Conservation (phyloP, 306 rosid genomes). For the Citrullus amarus region DNA sequence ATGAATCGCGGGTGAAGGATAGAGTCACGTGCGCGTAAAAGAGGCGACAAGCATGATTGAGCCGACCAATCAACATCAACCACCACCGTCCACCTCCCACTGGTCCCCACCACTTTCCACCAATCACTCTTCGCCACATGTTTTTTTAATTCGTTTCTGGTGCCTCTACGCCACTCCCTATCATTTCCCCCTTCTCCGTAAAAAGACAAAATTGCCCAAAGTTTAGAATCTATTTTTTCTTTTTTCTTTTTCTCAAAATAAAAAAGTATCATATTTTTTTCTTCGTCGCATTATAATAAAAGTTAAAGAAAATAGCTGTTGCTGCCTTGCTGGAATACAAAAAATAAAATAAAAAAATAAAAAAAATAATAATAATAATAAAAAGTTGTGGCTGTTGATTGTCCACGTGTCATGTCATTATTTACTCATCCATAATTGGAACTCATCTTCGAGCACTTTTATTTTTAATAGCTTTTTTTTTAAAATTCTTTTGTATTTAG, state of each 20-base stretch:
- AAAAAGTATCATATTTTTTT: neutral
- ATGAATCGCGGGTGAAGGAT: neutral
- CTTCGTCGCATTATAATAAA: neutral
- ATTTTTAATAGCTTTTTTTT: no score
- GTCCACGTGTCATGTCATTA: neutral
- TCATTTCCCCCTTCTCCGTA: neutral
- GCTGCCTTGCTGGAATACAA: neutral
- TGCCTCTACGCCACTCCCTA: neutral
- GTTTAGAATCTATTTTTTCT: neutral
- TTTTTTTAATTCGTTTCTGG: neutral
- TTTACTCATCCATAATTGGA: neutral
- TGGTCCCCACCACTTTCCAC: neutral
- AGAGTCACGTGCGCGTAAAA: neutral
- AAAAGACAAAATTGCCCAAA: neutral
- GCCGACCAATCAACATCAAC: neutral
- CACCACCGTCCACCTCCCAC: conserved; percentile 5
- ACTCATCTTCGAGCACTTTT: no score
- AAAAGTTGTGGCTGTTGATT: neutral
- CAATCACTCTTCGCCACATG: neutral
- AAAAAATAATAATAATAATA: no score
- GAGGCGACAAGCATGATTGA: neutral
- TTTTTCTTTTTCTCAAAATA: neutral
- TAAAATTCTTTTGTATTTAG: no score
- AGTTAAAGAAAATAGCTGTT: neutral
- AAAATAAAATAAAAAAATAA: neutral